Conservation (phyloP, 352 stramenopile genomes). For the Globisporangium spiculum region DNA sequence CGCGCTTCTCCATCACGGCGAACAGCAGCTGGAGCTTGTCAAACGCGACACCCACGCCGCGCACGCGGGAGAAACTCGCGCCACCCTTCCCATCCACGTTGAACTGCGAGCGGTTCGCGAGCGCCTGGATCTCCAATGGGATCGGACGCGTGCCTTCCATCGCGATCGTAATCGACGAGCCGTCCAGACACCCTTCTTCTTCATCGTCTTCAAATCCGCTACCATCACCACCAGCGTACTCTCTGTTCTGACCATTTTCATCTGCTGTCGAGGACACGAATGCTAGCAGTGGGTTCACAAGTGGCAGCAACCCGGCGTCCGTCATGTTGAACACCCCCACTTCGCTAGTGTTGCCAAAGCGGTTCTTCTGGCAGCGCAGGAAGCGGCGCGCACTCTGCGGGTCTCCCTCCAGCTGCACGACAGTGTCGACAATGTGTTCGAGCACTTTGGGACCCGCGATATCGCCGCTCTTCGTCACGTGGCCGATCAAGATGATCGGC, state of each 20-base stretch:
- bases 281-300: constrained; percentile 74
- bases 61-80: constrained; percentile 56
- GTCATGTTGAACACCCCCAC: constrained; percentile 97
- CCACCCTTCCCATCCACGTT: constrained; percentile 24
- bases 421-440: constrained; percentile 93
- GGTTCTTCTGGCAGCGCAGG: constrained; percentile 93
- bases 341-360: constrained; percentile 94
- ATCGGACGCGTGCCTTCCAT: constrained; percentile 94
- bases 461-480: constrained; percentile 97
- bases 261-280: constrained; percentile 58
- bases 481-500: constrained; percentile 93
- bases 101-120: constrained; percentile 75
- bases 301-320: constrained; percentile 69
- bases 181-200: constrained; percentile 38
- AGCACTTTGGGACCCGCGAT: constrained; percentile 93
- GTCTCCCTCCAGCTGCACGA: constrained; percentile 95
- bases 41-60: constrained; percentile 72
- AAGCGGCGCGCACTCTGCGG: constrained; percentile 82
- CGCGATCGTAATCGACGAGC: constrained; percentile 88
- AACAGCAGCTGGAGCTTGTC: constrained; percentile 93
- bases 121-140: constrained; percentile 93
- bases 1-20: constrained; percentile 94
- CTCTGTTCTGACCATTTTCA: constrained; percentile 18
- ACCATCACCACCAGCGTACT: constrained; percentile 24
- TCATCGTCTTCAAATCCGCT: constrained; percentile 21